A percentile compares a stretch with the other conserved stretches of the same genome.
phyloP scores from a whole-genome alignment of 768 basidiomycete genomes.

The Coprinellus aureogranulatus region DNA sequence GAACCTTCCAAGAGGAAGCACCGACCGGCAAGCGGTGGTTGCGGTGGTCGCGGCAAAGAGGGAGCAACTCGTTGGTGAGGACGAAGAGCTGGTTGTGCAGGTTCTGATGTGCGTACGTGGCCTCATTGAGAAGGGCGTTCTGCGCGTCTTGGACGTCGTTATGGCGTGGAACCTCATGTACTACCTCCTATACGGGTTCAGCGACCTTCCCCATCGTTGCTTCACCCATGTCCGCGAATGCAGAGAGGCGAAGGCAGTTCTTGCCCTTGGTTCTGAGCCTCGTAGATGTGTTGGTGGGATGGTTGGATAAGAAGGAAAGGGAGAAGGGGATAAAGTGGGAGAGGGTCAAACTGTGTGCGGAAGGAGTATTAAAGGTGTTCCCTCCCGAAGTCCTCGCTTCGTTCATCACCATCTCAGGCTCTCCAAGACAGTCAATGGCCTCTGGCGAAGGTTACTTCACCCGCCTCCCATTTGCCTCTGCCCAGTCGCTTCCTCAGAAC shows the following conservation, averaged over 20 bases:
- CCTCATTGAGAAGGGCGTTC: constrained; percentile 20
- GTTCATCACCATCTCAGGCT: background rate
- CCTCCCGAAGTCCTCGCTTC: constrained; percentile 6
- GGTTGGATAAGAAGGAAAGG: constrained; percentile 20
- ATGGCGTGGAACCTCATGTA: constrained; percentile 28
- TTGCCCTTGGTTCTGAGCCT: constrained; percentile 22
- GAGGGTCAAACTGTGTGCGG: constrained; percentile 27
- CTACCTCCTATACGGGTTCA: constrained; percentile 20
- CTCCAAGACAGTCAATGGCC: background rate
- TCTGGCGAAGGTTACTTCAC: background rate
- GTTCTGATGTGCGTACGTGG: constrained; percentile 24
- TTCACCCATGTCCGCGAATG: background rate
- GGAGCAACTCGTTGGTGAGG: constrained; percentile 1
- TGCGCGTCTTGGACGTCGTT: constrained; percentile 25
- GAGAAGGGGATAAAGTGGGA: constrained; percentile 24
- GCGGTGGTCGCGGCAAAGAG: constrained; percentile 6
- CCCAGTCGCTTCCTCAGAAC: background rate
- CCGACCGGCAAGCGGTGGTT: constrained; percentile 3
- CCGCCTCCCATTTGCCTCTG: background rate
- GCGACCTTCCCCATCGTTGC: background rate
- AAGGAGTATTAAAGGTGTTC: constrained; percentile 30
- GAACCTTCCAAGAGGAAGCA: too few species aligned
- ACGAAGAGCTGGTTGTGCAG: constrained; percentile 24
- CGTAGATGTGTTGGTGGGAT: constrained; percentile 24
- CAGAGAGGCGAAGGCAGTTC: constrained; percentile 15